Percentiles rank a stretch among this genome's conserved stretches.
These are phyloP conservation scores for Entomortierella lignicola DNA, from an alignment of 192 early-diverging fungal genomes.

Conservation along the genomic window DNA sequence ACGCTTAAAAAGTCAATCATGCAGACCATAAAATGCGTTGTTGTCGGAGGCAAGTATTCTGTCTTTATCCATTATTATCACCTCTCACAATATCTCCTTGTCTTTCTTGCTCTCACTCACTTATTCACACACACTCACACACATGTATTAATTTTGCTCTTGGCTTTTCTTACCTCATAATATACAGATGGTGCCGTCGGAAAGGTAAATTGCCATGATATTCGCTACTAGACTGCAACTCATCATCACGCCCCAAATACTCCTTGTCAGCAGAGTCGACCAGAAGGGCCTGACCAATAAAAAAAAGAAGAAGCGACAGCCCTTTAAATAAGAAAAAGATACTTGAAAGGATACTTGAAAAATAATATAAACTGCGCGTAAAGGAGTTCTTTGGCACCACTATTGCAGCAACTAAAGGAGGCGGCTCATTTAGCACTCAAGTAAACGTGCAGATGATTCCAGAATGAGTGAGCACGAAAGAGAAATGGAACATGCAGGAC, in stretches of 20 bases:
- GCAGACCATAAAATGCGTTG: slow-evolving; percentile 88
- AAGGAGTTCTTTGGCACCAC: neutral
- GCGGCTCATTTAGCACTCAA: slow-evolving; percentile 22
- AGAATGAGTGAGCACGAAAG: slow-evolving; percentile 23
- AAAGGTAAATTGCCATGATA: slow-evolving; percentile 61
- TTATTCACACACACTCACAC: neutral
- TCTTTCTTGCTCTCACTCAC: neutral
- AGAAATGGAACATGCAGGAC: neutral
- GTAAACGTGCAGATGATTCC: slow-evolving; percentile 18
- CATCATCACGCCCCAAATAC: neutral
- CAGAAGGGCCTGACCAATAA: neutral
- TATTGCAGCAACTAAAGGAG: slow-evolving; percentile 11
- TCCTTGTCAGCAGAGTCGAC: neutral
- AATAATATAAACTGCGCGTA: neutral
- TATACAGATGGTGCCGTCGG: slow-evolving; percentile 79
- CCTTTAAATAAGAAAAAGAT: too few relatives aligned
- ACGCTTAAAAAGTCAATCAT: slow-evolving; percentile 34
- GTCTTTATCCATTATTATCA: neutral
- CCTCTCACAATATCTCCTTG: too few relatives aligned
- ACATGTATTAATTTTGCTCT: neutral
- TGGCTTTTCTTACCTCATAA: neutral
- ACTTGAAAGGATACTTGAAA: too few relatives aligned
- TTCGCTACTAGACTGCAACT: neutral
- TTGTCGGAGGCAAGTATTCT: slow-evolving; percentile 67
- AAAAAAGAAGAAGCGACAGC: too few relatives aligned